Conservation (phyloP, 2,329 filamentous ascomycete species). For the Trichoderma sp. region DNA sequence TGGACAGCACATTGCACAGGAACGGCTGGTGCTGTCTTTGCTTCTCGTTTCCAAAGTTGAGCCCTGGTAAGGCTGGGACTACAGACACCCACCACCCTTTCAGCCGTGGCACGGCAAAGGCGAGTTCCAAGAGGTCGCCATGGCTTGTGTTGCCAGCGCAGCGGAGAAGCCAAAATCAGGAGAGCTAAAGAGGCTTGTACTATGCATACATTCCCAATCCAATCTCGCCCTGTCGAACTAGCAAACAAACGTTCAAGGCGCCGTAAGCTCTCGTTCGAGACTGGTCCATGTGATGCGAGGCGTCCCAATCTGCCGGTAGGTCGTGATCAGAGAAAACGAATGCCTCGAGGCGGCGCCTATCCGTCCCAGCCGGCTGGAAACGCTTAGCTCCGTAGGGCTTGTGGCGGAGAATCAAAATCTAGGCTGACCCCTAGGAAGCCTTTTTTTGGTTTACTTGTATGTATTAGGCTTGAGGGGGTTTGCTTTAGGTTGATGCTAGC, state of each 20-base stretch:
- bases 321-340: background rate
- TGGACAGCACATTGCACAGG: background rate
- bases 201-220: background rate
- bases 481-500: background rate
- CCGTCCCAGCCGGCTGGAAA: slow-evolving; percentile 18
- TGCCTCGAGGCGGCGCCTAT: slow-evolving; percentile 2
- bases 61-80: slow-evolving; percentile 17
- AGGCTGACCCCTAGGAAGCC: background rate
- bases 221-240: background rate
- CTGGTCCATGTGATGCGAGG: background rate
- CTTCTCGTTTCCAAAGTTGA: background rate
- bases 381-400: slow-evolving; percentile 22
- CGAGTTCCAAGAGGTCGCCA: background rate
- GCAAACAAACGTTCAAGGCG: background rate
- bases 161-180: background rate
- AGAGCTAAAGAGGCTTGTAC: background rate
- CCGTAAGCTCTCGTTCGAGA: slow-evolving; percentile 3
- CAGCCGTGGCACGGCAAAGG: background rate
- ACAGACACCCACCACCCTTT: background rate
- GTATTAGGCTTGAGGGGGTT: slow-evolving; percentile 5
- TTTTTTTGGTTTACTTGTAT: background rate
- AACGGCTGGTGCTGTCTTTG: background rate
- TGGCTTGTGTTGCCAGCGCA: background rate
- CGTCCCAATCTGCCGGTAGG: slow-evolving; percentile 12
- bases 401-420: slow-evolving; percentile 1